Evolutionary conservation across 2,329 filamentous ascomycete genomes (phyloP).

Genomic region (Grosmannia clavigera): DNA sequence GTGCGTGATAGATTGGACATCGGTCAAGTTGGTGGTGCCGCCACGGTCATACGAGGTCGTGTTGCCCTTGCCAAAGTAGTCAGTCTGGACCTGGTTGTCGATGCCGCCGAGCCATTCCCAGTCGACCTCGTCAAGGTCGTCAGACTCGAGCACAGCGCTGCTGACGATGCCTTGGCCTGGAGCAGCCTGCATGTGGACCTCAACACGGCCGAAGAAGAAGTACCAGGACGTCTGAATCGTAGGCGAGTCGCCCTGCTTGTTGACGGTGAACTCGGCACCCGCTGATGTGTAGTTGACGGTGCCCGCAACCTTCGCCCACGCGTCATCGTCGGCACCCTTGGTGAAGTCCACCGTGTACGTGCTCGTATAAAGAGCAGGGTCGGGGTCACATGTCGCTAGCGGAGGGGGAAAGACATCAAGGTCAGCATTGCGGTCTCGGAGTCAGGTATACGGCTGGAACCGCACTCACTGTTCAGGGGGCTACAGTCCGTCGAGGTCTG

Average conservation of each 20-base stretch:
- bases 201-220: slow-evolving; percentile 40
- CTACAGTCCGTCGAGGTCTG: slow-evolving; percentile 1
- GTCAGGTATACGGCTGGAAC: background rate
- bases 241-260: slow-evolving; percentile 27
- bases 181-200: slow-evolving; percentile 32
- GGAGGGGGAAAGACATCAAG: background rate
- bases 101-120: slow-evolving; percentile 75
- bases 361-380: background rate
- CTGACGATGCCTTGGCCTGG: slow-evolving; percentile 36
- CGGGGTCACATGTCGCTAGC: background rate
- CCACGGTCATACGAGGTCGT: slow-evolving; percentile 57
- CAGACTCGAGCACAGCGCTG: slow-evolving; percentile 35
- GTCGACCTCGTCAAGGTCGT: slow-evolving; percentile 41
- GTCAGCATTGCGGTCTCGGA: background rate
- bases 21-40: slow-evolving; percentile 26
- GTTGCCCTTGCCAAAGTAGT: slow-evolving; percentile 71
- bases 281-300: slow-evolving; percentile 4
- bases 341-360: slow-evolving; percentile 9
- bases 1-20: slow-evolving; percentile 33
- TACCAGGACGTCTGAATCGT: slow-evolving; percentile 32
- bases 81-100: slow-evolving; percentile 64
- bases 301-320: background rate
- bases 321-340: slow-evolving; percentile 1
- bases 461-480: background rate
- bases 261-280: slow-evolving; percentile 6